phyloP scores from a whole-genome alignment of 495 filamentous ascomycete genomes.

The Daldinia grandis region DNA sequence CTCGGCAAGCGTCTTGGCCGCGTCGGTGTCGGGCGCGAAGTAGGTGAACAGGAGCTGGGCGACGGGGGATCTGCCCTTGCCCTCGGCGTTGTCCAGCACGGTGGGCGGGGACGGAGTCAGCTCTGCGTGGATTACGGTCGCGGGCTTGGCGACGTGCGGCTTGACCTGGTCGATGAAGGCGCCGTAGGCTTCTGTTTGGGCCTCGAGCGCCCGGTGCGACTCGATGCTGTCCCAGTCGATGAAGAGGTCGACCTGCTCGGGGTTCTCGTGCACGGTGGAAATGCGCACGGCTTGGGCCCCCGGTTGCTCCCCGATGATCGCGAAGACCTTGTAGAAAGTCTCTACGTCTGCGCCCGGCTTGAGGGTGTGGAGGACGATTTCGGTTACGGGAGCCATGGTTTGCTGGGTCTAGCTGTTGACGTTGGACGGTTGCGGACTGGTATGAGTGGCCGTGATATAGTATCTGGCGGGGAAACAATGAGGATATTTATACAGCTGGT shows the following conservation, averaged over 20 bases:
- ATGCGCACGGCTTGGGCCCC: slow-evolving; percentile 21
- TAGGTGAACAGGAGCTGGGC: slow-evolving; percentile 24
- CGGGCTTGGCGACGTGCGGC: background rate
- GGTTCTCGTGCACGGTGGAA: slow-evolving; percentile 5
- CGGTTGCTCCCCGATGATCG: background rate
- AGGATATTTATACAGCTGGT: background rate
- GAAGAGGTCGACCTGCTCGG: slow-evolving; percentile 18
- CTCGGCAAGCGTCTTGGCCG: background rate
- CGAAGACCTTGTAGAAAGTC: slow-evolving; percentile 3
- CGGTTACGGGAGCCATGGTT: slow-evolving; percentile 34
- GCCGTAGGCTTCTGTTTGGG: background rate
- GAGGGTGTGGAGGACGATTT: slow-evolving; percentile 17
- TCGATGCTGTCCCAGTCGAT: slow-evolving; percentile 33
- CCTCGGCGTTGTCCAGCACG: slow-evolving; percentile 21
- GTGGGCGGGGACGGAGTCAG: slow-evolving; percentile 18
- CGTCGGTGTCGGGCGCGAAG: slow-evolving; percentile 18
- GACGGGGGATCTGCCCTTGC: slow-evolving; percentile 14
- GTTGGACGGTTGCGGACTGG: background rate
- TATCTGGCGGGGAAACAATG: background rate
- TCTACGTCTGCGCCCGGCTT: slow-evolving; percentile 7
- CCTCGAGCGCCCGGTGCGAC: slow-evolving; percentile 11
- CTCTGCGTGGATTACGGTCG: slow-evolving; percentile 19
- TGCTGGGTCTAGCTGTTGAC: background rate
- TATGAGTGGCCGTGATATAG: background rate
- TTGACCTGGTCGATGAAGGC: slow-evolving; percentile 1